These are phyloP conservation scores for Shiraia bambusicola DNA, from an alignment of 2,329 filamentous ascomycete species.

Conservation along the genomic window DNA sequence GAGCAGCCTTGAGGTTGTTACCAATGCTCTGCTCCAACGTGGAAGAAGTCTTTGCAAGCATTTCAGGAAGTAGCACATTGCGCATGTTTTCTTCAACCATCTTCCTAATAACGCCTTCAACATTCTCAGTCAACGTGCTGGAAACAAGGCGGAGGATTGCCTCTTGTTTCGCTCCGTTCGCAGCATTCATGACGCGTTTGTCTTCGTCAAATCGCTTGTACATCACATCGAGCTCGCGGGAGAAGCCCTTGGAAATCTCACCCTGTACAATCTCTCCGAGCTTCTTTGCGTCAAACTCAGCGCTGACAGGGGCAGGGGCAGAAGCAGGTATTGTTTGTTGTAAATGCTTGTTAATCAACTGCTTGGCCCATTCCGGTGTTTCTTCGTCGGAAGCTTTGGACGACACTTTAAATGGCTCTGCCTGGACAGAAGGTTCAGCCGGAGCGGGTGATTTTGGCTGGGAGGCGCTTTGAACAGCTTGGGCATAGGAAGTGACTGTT, in stretches of 20 bases:
- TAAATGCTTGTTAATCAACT: constrained; percentile 34
- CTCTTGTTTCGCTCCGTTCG: constrained; percentile 66
- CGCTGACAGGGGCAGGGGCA: constrained; percentile 9
- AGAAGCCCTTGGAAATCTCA: constrained; percentile 50
- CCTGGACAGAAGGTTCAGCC: constrained; percentile 15
- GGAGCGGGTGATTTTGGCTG: constrained; percentile 35
- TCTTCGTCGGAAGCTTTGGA: constrained; percentile 26
- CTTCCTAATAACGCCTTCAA: constrained; percentile 73
- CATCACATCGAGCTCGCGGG: constrained; percentile 56
- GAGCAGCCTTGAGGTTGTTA: constrained; percentile 64
- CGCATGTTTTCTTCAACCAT: constrained; percentile 78
- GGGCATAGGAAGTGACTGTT: constrained; percentile 44
- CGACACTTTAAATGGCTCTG: constrained; percentile 16
- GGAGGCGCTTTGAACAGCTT: constrained; percentile 40
- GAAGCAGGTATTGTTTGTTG: constrained; percentile 19
- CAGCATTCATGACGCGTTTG: constrained; percentile 63
- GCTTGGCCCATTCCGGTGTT: constrained; percentile 42
- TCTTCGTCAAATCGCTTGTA: constrained; percentile 70
- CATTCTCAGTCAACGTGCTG: constrained; percentile 67
- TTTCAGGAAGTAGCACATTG: constrained; percentile 70
- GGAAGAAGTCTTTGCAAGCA: constrained; percentile 67
- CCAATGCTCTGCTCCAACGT: constrained; percentile 72
- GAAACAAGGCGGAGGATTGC: constrained; percentile 69
- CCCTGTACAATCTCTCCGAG: constrained; percentile 51
- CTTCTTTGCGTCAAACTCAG: constrained; percentile 55